These are phyloP conservation scores for Kodamaea fukazawae DNA, from an alignment of 805 yeast species.

Conservation along the genomic window DNA sequence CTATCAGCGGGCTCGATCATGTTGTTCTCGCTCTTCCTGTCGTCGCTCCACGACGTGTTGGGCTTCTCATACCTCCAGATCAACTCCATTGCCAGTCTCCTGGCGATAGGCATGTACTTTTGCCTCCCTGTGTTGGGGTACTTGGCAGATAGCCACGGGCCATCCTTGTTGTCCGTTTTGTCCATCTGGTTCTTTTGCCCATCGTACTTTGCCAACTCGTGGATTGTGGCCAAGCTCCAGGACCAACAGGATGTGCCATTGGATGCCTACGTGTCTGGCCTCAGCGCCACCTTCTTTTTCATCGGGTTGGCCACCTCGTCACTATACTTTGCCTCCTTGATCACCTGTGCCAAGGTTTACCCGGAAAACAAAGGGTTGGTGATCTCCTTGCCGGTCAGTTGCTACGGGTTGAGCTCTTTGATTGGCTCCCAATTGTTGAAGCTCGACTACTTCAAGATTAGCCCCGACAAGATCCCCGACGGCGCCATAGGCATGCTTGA, in stretches of 20 bases:
- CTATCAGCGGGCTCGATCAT: conserved; percentile 79
- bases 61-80: conserved; percentile 60
- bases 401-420: conserved; percentile 80
- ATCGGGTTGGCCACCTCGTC: conserved; percentile 75
- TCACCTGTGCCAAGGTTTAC: conserved; percentile 84
- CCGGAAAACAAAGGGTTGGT: conserved; percentile 76
- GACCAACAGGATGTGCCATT: not conserved
- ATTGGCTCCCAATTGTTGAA: conserved; percentile 64
- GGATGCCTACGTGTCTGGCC: conserved; percentile 17
- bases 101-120: conserved; percentile 79
- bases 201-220: conserved; percentile 51
- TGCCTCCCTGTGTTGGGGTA: conserved; percentile 81
- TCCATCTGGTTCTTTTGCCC: conserved; percentile 64
- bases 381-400: conserved; percentile 83
- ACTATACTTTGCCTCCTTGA: conserved; percentile 63
- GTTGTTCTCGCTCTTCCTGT: conserved; percentile 76
- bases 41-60: conserved; percentile 57
- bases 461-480: conserved; percentile 17
- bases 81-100: conserved; percentile 71
- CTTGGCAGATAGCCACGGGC: conserved; percentile 82
- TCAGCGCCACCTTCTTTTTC: conserved; percentile 50
- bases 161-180: conserved; percentile 63
- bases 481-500: conserved; percentile 33
- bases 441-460: conserved; percentile 31
- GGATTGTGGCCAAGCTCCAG: conserved; percentile 14